Conservation (phyloP, 2,329 filamentous ascomycete genomes). For the Hawksworthiomyces lignivorus region DNA sequence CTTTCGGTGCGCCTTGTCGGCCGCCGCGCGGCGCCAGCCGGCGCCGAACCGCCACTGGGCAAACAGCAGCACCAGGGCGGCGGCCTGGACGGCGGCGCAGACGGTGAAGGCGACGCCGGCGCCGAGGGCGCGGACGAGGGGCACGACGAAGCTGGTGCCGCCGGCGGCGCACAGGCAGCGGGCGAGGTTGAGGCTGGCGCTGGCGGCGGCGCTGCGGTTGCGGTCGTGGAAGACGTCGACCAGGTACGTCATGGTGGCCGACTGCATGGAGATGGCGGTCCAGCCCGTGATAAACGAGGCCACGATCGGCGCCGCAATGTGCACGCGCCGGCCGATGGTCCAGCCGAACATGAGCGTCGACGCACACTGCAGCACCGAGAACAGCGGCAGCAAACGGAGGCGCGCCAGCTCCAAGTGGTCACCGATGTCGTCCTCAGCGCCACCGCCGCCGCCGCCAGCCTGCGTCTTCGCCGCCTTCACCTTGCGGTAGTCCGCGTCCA, state of each 20-base stretch:
- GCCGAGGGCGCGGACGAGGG: conserved; percentile 50
- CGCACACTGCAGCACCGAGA: conserved; percentile 34
- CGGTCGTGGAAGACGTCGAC: conserved; percentile 50
- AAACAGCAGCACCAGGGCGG: conserved; percentile 39
- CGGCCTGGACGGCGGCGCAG: conserved; percentile 41
- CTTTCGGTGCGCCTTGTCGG: too few relatives aligned
- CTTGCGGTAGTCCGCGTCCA: conserved; percentile 62
- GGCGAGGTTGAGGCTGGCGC: conserved; percentile 56
- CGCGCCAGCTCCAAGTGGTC: conserved; percentile 46
- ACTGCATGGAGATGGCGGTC: conserved; percentile 53
- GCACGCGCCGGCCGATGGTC: conserved; percentile 35
- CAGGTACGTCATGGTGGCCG: conserved; percentile 52
- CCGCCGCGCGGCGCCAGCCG: conserved; percentile 27
- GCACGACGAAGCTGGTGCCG: conserved; percentile 50
- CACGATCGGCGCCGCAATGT: conserved; percentile 46
- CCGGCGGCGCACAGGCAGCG: conserved; percentile 54
- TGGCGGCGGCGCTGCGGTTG: conserved; percentile 50
- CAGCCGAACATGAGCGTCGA: conserved; percentile 45
- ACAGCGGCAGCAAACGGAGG: conserved; percentile 39
- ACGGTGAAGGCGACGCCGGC: conserved; percentile 54
- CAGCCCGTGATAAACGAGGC: conserved; percentile 51
- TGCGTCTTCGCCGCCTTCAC: conserved; percentile 27
- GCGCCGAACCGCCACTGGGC: conserved; percentile 44
- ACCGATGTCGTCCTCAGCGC: too few relatives aligned
- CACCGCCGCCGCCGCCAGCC: too few relatives aligned